Base-by-base conservation (phyloP, 139 green algal genomes). In the Closterium sp. region DNA sequence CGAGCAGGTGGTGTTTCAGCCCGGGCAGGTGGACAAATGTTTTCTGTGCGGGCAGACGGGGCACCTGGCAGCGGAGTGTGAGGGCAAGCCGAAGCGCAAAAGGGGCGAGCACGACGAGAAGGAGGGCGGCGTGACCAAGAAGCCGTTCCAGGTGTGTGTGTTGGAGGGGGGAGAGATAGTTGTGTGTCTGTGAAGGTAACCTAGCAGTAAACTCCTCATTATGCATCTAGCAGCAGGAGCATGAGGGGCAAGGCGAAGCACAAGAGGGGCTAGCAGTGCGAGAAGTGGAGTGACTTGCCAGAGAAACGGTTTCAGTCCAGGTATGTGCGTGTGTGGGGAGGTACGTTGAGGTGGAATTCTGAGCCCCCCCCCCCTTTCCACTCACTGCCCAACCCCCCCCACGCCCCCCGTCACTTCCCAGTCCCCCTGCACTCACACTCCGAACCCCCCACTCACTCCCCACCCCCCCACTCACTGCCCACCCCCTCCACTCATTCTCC, bases 231-330 rank as follows among this genome's bases (percentile, higher is more conserved):
- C 91, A n/a, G 93, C 93, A 2, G 87, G 85, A 88, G 36, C 36
- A 4, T 55, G 36, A 12, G 84, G 36, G 92, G 92, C 34, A 87
- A 91, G 90, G 31, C 90, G 16, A 92, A 90, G 31, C 19, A 32
- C 16, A 90, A 94, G 36, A 34, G 86, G 30, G 84, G 90, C 5
- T 84, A 93, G 55, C 25, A 89, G 4, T 89, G 84, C 33, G 92
- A 94, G 28, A 89, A 86, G 10, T 33, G 88, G 64, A n/a, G 84
- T 33, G 81, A 86, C 16, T 3, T 90, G 16, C 21, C 84, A 4
- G 90, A 91, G 31, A 99, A 99, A 95, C 98, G 98, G 1, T 99
- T 97, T 94, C 97, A 99, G 95, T 96, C 98, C 55, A 69, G 43
- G 43, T 4, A 4, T 92, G 98, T 89, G 91, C 87, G 86, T 88